Conservation (phyloP, 768 basidiomycete genomes). For the Xerocomus potaroensis region DNA sequence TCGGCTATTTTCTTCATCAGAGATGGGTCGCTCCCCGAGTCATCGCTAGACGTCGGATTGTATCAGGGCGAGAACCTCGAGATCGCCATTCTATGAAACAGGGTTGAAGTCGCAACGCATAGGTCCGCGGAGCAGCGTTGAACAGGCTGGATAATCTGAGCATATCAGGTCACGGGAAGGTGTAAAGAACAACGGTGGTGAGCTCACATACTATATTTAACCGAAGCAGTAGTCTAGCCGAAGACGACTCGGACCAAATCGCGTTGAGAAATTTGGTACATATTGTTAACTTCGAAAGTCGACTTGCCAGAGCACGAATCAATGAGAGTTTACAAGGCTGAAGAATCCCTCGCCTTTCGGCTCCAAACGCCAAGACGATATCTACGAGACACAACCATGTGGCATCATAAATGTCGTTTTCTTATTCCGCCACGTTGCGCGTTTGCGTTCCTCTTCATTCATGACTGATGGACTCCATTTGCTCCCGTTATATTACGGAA, state of each 20-base stretch:
- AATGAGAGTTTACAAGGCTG: slow-evolving; percentile 73
- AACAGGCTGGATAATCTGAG: slow-evolving; percentile 75
- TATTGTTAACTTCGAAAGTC: slow-evolving; percentile 51
- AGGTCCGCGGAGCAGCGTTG: slow-evolving; percentile 67
- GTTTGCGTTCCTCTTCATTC: too few species aligned
- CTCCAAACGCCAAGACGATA: slow-evolving; percentile 6
- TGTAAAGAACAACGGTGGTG: neutral
- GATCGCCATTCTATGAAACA: slow-evolving; percentile 59
- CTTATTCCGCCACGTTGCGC: too few species aligned
- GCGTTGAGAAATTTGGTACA: slow-evolving; percentile 47
- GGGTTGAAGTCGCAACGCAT: slow-evolving; percentile 54
- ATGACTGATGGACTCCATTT: too few species aligned
- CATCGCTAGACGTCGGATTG: slow-evolving; percentile 66
- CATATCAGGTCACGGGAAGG: slow-evolving; percentile 7
- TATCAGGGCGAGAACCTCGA: slow-evolving; percentile 57
- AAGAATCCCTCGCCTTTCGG: slow-evolving; percentile 88
- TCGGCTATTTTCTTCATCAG: slow-evolving; percentile 54
- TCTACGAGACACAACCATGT: slow-evolving; percentile 53
- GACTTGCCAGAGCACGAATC: slow-evolving; percentile 54
- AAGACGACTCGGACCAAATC: slow-evolving; percentile 51
- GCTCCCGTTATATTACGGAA: too few species aligned
- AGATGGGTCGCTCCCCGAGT: slow-evolving; percentile 71
- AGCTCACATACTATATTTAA: slow-evolving; percentile 72
- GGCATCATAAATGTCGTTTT: slow-evolving; percentile 71
- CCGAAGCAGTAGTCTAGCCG: slow-evolving; percentile 48